Evolutionary conservation across 1,139 yeast species (phyloP).

Genomic region (Yamadazyma friedrichii): DNA sequence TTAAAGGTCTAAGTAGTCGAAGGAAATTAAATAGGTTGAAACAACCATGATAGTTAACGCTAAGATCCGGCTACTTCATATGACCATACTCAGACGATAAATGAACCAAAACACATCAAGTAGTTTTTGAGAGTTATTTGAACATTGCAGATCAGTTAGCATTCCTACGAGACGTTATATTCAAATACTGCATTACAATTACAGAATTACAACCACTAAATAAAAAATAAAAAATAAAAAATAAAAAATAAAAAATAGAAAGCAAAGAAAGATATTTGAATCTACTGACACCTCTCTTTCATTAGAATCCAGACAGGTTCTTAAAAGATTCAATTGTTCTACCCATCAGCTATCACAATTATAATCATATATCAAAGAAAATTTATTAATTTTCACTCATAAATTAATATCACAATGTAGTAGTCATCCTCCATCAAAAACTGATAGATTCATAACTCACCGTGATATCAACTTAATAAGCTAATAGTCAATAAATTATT

Average conservation of each 20-base stretch:
- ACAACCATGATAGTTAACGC: too few species aligned
- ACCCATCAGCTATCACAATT: slow-evolving; percentile 49
- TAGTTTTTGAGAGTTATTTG: too few species aligned
- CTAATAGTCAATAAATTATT: neutral
- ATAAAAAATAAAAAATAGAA: neutral
- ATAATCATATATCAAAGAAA: neutral
- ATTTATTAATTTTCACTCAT: neutral
- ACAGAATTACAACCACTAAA: neutral
- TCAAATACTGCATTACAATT: too few species aligned
- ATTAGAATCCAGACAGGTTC: slow-evolving; percentile 52
- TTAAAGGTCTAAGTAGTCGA: too few species aligned
- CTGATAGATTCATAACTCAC: slow-evolving; percentile 1
- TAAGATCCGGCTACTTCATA: too few species aligned
- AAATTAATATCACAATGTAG: neutral
- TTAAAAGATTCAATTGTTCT: slow-evolving; percentile 44
- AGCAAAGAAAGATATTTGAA: slow-evolving; percentile 27
- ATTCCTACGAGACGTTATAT: too few species aligned
- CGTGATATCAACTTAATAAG: too few species aligned
- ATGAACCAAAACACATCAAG: too few species aligned
- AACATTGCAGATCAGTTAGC: too few species aligned
- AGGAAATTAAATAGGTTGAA: too few species aligned
- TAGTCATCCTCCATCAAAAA: slow-evolving; percentile 4
- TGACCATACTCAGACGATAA: too few species aligned
- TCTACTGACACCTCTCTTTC: slow-evolving; percentile 59
- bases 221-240: neutral